These are phyloP conservation scores for Marsdenia floribunda DNA, from an alignment of 257 asterid genomes.

Conservation along the genomic window DNA sequence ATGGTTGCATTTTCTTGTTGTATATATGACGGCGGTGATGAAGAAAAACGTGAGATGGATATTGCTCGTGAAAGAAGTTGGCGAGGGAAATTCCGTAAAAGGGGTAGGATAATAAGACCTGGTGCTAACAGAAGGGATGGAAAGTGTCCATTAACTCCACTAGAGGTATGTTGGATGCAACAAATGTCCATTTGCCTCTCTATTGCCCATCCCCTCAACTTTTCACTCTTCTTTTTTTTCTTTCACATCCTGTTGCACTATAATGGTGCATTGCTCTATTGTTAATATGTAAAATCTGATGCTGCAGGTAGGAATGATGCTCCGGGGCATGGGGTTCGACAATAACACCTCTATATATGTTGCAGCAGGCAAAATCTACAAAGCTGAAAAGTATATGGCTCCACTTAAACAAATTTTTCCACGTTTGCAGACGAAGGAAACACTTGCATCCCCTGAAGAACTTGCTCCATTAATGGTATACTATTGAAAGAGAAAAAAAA, in stretches of 20 bases:
- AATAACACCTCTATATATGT: constrained; percentile 79
- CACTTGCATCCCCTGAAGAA: constrained; percentile 72
- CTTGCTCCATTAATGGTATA: constrained; percentile 75
- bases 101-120: constrained; percentile 90
- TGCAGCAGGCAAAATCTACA: constrained; percentile 91
- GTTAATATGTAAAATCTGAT: neutral
- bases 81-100: constrained; percentile 91
- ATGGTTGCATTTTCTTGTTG: constrained; percentile 99
- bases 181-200: constrained; percentile 3
- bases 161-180: constrained; percentile 55
- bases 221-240: no score
- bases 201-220: neutral
- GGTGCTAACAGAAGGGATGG: constrained; percentile 96
- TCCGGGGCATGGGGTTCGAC: constrained; percentile 96
- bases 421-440: constrained; percentile 65
- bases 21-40: constrained; percentile 90
- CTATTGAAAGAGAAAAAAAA: neutral
- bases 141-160: constrained; percentile 92
- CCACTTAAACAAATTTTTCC: constrained; percentile 97
- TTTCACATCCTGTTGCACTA: no score
- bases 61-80: constrained; percentile 96
- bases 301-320: constrained; percentile 95
- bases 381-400: constrained; percentile 84
- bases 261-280: constrained; percentile 9
- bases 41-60: constrained; percentile 93